Conservation (phyloP, 176 grass and related monocot genomes). For the Calamus simplicifolius region DNA sequence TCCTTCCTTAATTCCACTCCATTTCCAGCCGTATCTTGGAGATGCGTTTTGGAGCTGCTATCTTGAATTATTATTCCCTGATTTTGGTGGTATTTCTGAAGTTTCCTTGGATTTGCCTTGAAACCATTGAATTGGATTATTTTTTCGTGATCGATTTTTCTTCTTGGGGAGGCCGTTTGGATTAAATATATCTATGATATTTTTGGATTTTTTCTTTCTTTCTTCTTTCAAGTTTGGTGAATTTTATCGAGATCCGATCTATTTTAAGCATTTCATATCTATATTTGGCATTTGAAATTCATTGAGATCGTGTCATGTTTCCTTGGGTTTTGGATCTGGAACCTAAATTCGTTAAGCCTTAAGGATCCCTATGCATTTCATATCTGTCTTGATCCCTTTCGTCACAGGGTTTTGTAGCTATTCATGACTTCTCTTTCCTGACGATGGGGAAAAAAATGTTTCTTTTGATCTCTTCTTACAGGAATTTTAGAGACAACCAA, state of each 20-base stretch:
- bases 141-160: neutral
- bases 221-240: conserved; percentile 9
- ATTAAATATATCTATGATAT: neutral
- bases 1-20: neutral
- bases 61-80: neutral
- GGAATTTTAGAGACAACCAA: conserved; percentile 7
- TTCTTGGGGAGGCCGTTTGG: neutral
- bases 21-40: neutral
- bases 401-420: conserved; percentile 45
- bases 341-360: conserved; percentile 67
- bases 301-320: conserved; percentile 14
- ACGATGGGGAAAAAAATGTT: too few species aligned
- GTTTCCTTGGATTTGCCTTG: neutral
- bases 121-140: neutral
- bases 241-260: conserved; percentile 38
- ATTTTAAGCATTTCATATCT: conserved; percentile 7
- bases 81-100: neutral
- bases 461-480: neutral
- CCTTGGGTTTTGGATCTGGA: conserved; percentile 23
- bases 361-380: conserved; percentile 84
- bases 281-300: neutral
- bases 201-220: neutral
- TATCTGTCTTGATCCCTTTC: conserved; percentile 56
- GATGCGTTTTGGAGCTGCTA: conserved; percentile 4
- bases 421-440: conserved; percentile 31